Evolutionary conservation across 2,329 filamentous ascomycete genomes (phyloP).

Genomic region (Colletotrichum sp.): DNA sequence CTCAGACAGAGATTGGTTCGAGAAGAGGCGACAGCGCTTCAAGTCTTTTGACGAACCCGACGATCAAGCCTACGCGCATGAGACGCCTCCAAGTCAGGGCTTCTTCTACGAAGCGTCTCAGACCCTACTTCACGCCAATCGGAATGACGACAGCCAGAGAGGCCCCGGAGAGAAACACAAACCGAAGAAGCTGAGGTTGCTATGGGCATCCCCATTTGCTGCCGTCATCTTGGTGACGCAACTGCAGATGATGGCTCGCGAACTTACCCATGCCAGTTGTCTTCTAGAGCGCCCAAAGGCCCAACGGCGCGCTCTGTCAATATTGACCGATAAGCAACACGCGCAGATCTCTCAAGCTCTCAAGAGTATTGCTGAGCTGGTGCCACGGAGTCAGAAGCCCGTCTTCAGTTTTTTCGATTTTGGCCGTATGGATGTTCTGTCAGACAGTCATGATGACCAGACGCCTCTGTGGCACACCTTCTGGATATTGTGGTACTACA

Average conservation of each 20-base stretch:
- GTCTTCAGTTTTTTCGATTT: slow-evolving; percentile 8
- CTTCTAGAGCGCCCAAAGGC: not conserved
- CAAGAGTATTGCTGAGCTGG: not conserved
- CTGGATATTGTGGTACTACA: slow-evolving; percentile 9
- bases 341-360: not conserved
- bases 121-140: not conserved
- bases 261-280: slow-evolving; percentile 3
- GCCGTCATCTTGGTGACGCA: slow-evolving; percentile 8
- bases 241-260: slow-evolving; percentile 5
- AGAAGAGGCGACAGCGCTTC: not conserved
- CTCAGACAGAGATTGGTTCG: not conserved
- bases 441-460: not conserved
- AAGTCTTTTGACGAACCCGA: slow-evolving; percentile 9
- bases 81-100: not conserved
- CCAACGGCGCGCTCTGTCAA: not conserved
- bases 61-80: not conserved
- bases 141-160: not conserved
- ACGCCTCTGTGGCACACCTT: slow-evolving; percentile 9
- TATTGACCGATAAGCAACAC: slow-evolving; percentile 5
- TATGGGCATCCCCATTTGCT: slow-evolving; percentile 2
- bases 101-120: slow-evolving; percentile 7
- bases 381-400: not conserved
- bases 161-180: not conserved
- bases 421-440: not conserved
- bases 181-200: not conserved